A percentile compares a stretch with the other conserved stretches of the same genome.
Conservation (phyloP, 1,284 basidiomycete genomes). For the Hymenochaete sp. region DNA sequence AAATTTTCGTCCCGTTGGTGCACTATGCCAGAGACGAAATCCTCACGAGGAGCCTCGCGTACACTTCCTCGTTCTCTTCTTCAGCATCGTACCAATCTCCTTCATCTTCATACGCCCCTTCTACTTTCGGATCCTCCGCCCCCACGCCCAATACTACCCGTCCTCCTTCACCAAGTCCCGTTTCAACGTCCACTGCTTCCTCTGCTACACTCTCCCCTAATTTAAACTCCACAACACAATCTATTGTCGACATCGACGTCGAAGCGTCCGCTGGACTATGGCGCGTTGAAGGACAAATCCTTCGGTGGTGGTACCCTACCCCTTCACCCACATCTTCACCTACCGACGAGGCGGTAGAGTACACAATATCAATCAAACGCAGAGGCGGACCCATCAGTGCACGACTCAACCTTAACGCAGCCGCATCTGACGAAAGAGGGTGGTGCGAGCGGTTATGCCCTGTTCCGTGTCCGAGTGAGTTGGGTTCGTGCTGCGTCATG, state of each 20-base stretch:
- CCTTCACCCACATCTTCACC: constrained; percentile 40
- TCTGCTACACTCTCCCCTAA: constrained; percentile 20
- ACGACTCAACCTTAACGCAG: constrained; percentile 5
- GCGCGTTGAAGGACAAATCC: constrained; percentile 57
- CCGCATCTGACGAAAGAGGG: constrained; percentile 2
- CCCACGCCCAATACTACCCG: background rate
- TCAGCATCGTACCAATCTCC: constrained; percentile 12
- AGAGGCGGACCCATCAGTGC: constrained; percentile 48
- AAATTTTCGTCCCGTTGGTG: constrained; percentile 84
- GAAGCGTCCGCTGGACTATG: constrained; percentile 60
- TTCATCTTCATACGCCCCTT: no score
- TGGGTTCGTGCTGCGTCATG: constrained; percentile 9
- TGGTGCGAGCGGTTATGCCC: constrained; percentile 11
- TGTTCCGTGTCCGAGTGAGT: no score
- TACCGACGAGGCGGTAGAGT: constrained; percentile 40
- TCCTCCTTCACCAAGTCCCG: constrained; percentile 2
- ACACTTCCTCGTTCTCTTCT: no score
- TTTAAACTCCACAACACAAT: no score
- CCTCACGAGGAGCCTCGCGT: constrained; percentile 21
- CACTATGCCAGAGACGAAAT: constrained; percentile 63
- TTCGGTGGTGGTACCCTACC: constrained; percentile 82
- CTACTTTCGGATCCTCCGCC: background rate
- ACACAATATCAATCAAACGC: constrained; percentile 60
- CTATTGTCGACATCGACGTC: constrained; percentile 38
- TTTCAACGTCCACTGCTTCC: constrained; percentile 20